These are phyloP conservation scores for Scedosporium dehoogii DNA, from an alignment of 2,329 filamentous ascomycete genomes.

Conservation along the genomic window DNA sequence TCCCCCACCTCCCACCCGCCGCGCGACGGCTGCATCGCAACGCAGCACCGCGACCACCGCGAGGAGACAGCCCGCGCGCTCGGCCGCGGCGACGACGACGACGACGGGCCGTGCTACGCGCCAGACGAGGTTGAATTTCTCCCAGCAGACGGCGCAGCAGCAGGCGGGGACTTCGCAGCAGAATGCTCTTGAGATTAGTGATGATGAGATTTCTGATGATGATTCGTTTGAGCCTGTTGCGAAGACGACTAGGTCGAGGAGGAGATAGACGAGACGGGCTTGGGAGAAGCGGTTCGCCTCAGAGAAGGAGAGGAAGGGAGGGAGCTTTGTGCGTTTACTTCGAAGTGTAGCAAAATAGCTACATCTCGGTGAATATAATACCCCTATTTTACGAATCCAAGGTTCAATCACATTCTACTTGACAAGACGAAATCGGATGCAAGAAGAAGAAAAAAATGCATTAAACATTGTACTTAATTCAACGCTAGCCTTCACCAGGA, in stretches of 20 bases:
- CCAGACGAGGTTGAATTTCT: constrained; percentile 43
- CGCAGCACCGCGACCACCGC: constrained; percentile 13
- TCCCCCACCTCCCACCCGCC: constrained; percentile 20
- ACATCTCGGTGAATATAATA: background rate
- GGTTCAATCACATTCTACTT: too few species aligned
- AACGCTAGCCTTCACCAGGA: too few species aligned
- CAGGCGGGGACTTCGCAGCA: constrained; percentile 27
- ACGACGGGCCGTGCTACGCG: constrained; percentile 20
- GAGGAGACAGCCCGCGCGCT: constrained; percentile 23
- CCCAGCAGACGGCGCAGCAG: constrained; percentile 19
- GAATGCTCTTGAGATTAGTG: constrained; percentile 48
- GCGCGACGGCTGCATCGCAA: constrained; percentile 7
- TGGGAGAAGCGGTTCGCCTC: too few species aligned
- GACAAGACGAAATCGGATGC: too few species aligned
- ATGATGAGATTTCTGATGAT: constrained; percentile 55
- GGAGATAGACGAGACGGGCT: background rate
- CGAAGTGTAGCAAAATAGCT: background rate
- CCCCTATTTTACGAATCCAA: background rate
- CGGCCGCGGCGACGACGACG: constrained; percentile 20
- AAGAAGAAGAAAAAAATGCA: too few species aligned
- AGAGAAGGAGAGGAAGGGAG: background rate
- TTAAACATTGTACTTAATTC: too few species aligned
- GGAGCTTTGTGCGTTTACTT: background rate
- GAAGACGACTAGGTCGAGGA: background rate
- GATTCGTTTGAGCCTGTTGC: constrained; percentile 48